Evolutionary conservation across 805 yeast species (phyloP).

Genomic region (Ogataea kodamae): DNA sequence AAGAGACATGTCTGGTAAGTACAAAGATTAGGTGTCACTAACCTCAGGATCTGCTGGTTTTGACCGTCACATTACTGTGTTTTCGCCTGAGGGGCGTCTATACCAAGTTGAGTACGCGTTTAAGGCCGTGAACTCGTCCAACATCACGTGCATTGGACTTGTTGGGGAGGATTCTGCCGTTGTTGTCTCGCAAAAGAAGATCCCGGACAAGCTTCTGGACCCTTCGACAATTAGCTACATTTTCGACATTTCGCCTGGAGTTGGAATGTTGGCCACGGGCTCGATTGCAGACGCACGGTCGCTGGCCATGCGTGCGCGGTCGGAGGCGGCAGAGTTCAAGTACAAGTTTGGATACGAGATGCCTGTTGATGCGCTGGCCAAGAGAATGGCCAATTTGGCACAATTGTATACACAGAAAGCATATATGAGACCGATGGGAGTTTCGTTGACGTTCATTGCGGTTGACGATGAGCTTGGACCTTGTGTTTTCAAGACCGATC

Average conservation of each 20-base stretch:
- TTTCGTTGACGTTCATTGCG: constrained; percentile 81
- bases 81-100: constrained; percentile 97
- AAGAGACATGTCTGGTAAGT: constrained; percentile 32
- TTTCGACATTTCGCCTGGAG: constrained; percentile 72
- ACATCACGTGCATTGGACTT: constrained; percentile 83
- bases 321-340: constrained; percentile 94
- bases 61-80: constrained; percentile 97
- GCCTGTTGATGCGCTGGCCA: constrained; percentile 90
- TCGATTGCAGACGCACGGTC: constrained; percentile 95
- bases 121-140: constrained; percentile 92
- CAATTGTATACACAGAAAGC: constrained; percentile 97
- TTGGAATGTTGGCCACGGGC: constrained; percentile 93
- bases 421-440: constrained; percentile 97
- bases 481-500: constrained; percentile 86
- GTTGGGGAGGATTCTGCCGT: constrained; percentile 86
- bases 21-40: constrained; percentile 1
- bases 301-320: constrained; percentile 82
- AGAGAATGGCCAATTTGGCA: constrained; percentile 92
- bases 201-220: constrained; percentile 91
- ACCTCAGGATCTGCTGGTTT: constrained; percentile 80
- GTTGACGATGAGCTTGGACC: constrained; percentile 92
- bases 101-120: constrained; percentile 98
- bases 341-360: constrained; percentile 95
- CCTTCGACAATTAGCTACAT: constrained; percentile 82
- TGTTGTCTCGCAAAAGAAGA: constrained; percentile 89